These are phyloP conservation scores for Chiua virens DNA, from an alignment of 768 basidiomycete genomes.

Conservation along the genomic window DNA sequence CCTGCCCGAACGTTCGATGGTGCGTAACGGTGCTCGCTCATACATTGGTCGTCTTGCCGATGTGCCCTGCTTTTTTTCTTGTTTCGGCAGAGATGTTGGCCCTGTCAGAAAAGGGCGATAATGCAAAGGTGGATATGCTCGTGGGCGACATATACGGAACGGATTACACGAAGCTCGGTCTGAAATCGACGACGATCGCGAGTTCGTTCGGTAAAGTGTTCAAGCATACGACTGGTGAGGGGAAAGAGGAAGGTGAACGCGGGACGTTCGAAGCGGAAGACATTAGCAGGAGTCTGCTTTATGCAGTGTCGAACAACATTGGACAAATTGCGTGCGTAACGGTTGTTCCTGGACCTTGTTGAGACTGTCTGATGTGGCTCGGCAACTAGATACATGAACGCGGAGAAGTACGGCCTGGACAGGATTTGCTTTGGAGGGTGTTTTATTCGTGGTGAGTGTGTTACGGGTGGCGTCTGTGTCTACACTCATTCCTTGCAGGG, in stretches of 20 bases:
- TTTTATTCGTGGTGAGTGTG: slow-evolving; percentile 86
- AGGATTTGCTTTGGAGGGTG: slow-evolving; percentile 99
- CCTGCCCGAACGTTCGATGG: slow-evolving; percentile 95
- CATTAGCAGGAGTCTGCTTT: slow-evolving; percentile 90
- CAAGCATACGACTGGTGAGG: slow-evolving; percentile 64
- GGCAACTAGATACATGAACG: slow-evolving; percentile 81
- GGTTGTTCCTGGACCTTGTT: slow-evolving; percentile 6
- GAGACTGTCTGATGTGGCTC: slow-evolving; percentile 12
- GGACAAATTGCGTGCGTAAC: slow-evolving; percentile 96
- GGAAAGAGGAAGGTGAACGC: slow-evolving; percentile 46
- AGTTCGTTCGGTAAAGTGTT: slow-evolving; percentile 99
- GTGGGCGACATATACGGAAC: slow-evolving; percentile 99
- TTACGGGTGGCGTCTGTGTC: neutral
- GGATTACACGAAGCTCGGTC: slow-evolving; percentile 91
- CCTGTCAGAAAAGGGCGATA: slow-evolving; percentile 92
- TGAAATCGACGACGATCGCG: slow-evolving; percentile 97
- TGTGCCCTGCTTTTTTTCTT: neutral
- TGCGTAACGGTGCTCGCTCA: slow-evolving; percentile 41
- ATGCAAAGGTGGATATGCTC: slow-evolving; percentile 94
- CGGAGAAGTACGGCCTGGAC: slow-evolving; percentile 95
- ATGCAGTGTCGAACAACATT: slow-evolving; percentile 98
- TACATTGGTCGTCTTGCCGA: neutral
- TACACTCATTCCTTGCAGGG: slow-evolving; percentile 46
- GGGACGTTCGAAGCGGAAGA: slow-evolving; percentile 85
- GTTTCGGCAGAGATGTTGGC: slow-evolving; percentile 83